Evolutionary conservation across 495 filamentous ascomycete species (phyloP), one percentile per base, ranked within the genome.

Genomic region (Pyrenula aspistea): DNA sequence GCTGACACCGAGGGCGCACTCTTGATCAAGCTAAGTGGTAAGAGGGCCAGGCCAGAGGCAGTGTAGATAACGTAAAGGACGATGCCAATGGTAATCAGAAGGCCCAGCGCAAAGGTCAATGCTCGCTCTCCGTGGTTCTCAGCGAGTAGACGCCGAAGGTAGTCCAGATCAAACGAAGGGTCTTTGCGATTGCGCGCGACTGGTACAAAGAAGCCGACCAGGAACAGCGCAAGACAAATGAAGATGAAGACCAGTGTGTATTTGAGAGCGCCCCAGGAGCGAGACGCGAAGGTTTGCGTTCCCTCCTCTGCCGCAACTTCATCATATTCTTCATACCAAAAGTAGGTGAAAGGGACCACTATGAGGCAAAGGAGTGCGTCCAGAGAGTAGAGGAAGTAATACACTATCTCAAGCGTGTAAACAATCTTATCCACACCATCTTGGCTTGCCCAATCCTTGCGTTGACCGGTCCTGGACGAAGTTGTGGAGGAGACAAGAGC

Each of bases 271-370:
- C 83, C 82, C 83, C 84, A 90, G 57, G 96, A 72, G 24, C 87
- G 78, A 58, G 79, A 74, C 2, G 76, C 81, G 53, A 83, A 59
- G 3, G 83, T 85, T 65, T 89, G 84, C n/a, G 77, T 80, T 12
- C 88, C 87, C 22, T 87, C 79, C 57, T 94, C 87, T 21, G 80
- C 73, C 25, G 88, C 87, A 53, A 88, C 86, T 71, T 95, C 86
- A 62, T 92, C 88, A 63, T 94, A 93, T 69, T 97, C 94, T 71
- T 99, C 93, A 60, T 94, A 95, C 83, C 84, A 96, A 71, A 99
- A 99, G 71, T 97, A 99, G 12, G 90, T 84, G 66, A 99, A 99
- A 1, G 93, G 93, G 20, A 96, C 83, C 20, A 95, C 82, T 31
- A 98, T 64, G 42, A 99, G 76, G 66, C 94, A 97, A 12, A 99